Evolutionary conservation across 352 stramenopile genomes (phyloP), one percentile per base, ranked within the genome.

Genomic region (Phytophthora podocarpi): DNA sequence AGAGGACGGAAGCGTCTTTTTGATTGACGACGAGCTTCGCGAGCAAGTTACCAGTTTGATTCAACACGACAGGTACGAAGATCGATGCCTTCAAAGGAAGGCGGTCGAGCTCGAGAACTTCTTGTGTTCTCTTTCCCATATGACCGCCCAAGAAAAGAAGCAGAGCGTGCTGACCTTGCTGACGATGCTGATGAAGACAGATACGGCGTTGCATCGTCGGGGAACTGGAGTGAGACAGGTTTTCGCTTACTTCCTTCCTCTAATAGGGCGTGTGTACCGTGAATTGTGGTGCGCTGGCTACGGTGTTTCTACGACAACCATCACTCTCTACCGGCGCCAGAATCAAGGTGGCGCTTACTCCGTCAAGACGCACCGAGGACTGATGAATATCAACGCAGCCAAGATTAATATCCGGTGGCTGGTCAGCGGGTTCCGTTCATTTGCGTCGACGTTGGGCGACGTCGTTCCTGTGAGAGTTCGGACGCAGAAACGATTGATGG

Each of bases 401-500:
- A 24, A 49, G 26, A 36, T 49, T 15, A 15, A 49, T 24, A 34
- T 31, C 5, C 21, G 23, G 2, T 47, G 23, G 40, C 12, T 42
- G 34, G 34, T n/a, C n/a, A n/a, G n/a, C n/a, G n/a, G 58, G 58
- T 60, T 60, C 13, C 20, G 15, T 7, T 9, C 23, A 0, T 51
- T 67, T 24, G 32, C 47, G 1, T 18, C 11, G 0, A 5, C 24
- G 11, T 0, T 60, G 1, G 58, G 24, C 3, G 49, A 67, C 5
- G 49, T 60, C 0, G 48, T 67, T 10, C 49, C 58, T 6, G 34
- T 67, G 0, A 5, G 12, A 3, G 58, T 67, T 1, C 41, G 58
- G 1, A 16, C 10, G 9, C 41, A 67, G 28, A 10, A 24, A 55
- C 32, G 0, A n/a, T 32, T 0, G 40, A 55, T n/a, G 40, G 58